Evolutionary conservation across 1,139 yeast genomes (phyloP).

Genomic region (Pichia sp.): DNA sequence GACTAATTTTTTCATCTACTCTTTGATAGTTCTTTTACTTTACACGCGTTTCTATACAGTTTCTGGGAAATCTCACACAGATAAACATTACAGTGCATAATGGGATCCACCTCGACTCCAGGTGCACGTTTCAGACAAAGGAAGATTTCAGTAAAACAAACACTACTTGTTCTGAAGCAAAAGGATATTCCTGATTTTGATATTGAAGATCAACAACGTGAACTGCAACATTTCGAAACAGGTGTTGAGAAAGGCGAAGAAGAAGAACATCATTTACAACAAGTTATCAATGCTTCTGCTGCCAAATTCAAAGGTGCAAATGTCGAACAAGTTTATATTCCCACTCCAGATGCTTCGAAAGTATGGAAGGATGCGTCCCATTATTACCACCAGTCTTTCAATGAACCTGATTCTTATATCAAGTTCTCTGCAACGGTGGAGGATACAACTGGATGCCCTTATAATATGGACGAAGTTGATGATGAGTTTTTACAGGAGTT

Average conservation of each 20-base stretch:
- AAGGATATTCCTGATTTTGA: slow-evolving; percentile 78
- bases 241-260: slow-evolving; percentile 99
- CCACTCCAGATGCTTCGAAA: slow-evolving; percentile 93
- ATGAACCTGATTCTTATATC: slow-evolving; percentile 74
- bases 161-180: slow-evolving; percentile 74
- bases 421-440: slow-evolving; percentile 93
- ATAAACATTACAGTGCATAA: slow-evolving; percentile 7
- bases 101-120: slow-evolving; percentile 34
- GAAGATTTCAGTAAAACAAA: slow-evolving; percentile 85
- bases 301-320: slow-evolving; percentile 53
- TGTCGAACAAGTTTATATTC: slow-evolving; percentile 72
- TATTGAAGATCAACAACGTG: slow-evolving; percentile 72
- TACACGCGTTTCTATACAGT: neutral
- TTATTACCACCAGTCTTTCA: slow-evolving; percentile 65
- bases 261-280: slow-evolving; percentile 93
- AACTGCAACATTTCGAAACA: slow-evolving; percentile 84
- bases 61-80: neutral
- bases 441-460: slow-evolving; percentile 81
- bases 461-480: slow-evolving; percentile 88
- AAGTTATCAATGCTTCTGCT: slow-evolving; percentile 75
- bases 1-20: neutral
- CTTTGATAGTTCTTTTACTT: neutral
- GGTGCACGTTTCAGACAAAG: slow-evolving; percentile 84
- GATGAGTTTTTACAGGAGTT: slow-evolving; percentile 54
- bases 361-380: slow-evolving; percentile 73